phyloP scores from a whole-genome alignment of 176 grass and related monocot species.

The Zea luxurians region DNA sequence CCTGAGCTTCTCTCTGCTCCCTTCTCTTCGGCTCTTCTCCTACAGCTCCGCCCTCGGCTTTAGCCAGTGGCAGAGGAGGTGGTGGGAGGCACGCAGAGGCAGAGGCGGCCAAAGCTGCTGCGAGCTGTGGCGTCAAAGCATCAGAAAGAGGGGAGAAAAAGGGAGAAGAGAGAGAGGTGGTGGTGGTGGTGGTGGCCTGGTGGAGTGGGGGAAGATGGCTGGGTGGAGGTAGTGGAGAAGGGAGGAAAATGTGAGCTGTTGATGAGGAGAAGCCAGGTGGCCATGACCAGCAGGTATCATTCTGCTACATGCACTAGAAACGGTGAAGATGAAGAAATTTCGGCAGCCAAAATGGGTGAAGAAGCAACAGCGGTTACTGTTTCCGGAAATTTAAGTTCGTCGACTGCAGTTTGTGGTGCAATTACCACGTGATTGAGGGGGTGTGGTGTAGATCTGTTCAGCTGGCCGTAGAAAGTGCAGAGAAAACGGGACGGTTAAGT shows the following conservation, averaged over 20 bases:
- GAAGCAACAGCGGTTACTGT: neutral
- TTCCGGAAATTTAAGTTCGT: neutral
- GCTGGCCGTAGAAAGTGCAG: neutral
- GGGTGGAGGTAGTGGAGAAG: constrained; percentile 46
- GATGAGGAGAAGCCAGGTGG: constrained; percentile 44
- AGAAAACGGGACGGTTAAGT: neutral
- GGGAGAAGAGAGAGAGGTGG: constrained; percentile 6
- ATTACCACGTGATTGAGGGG: neutral
- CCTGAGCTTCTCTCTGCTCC: neutral
- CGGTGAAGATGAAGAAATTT: neutral
- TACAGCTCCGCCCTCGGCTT: constrained; percentile 4
- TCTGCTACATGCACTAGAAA: constrained; percentile 1
- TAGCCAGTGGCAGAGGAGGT: constrained; percentile 15
- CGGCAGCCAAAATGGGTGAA: neutral
- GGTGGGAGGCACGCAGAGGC: neutral
- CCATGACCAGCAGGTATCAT: neutral
- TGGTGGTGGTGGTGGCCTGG: constrained; percentile 24
- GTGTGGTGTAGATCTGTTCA: neutral
- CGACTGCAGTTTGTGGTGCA: constrained; percentile 31
- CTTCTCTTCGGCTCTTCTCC: neutral
- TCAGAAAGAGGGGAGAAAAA: constrained; percentile 53
- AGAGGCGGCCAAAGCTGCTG: constrained; percentile 39
- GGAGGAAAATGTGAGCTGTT: constrained; percentile 50
- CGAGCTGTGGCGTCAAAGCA: constrained; percentile 51
- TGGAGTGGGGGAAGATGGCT: constrained; percentile 23